These are phyloP conservation scores for Barnettozyma siamensis DNA, from an alignment of 805 yeast species.

Conservation along the genomic window DNA sequence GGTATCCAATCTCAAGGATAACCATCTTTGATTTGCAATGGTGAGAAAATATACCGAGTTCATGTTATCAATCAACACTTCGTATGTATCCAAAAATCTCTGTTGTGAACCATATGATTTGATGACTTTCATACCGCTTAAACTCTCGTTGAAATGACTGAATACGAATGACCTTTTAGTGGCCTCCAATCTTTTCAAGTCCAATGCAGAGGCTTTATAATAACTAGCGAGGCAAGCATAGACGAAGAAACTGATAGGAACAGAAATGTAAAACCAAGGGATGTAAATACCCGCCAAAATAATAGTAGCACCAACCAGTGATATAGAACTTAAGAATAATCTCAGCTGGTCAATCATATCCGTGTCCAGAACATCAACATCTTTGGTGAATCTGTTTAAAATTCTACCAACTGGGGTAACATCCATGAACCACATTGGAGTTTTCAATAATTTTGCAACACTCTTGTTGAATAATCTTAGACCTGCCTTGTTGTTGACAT, in stretches of 20 bases:
- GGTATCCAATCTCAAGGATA: constrained; percentile 54
- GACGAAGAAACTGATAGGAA: constrained; percentile 44
- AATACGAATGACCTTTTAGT: constrained; percentile 64
- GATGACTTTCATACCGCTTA: constrained; percentile 65
- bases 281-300: constrained; percentile 63
- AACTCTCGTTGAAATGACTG: constrained; percentile 64
- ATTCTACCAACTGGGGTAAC: constrained; percentile 83
- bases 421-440: constrained; percentile 82
- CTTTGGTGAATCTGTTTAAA: constrained; percentile 79
- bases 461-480: constrained; percentile 52
- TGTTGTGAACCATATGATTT: constrained; percentile 46
- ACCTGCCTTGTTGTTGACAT: constrained; percentile 49
- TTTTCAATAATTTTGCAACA: constrained; percentile 48
- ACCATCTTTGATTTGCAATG: constrained; percentile 68
- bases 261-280: constrained; percentile 70
- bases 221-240: constrained; percentile 42
- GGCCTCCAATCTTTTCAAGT: constrained; percentile 73
- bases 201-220: constrained; percentile 70
- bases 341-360: constrained; percentile 68
- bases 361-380: constrained; percentile 76
- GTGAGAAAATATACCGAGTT: constrained; percentile 61
- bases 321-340: constrained; percentile 44
- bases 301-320: constrained; percentile 55
- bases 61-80: constrained; percentile 49
- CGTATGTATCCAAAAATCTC: constrained; percentile 44